Percentiles rank a stretch among this genome's conserved stretches.
These are phyloP conservation scores for Blastobotrys ciferrii DNA, from an alignment of 1,139 yeast genomes.

Conservation along the genomic window DNA sequence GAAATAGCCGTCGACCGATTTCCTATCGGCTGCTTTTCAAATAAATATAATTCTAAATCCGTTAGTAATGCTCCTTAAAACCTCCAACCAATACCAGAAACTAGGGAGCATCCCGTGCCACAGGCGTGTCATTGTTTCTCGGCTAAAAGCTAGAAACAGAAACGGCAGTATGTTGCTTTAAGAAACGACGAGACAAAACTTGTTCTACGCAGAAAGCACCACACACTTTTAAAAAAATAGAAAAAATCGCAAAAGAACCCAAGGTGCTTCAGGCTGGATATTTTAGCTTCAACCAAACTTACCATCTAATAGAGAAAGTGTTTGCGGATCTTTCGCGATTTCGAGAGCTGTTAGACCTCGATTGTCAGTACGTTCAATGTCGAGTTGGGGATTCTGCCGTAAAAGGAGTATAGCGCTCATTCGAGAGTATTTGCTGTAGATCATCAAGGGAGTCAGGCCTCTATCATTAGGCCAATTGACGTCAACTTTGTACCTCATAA, in stretches of 20 bases:
- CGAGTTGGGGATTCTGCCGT: slow-evolving; percentile 29
- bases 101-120: too few species aligned
- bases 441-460: slow-evolving; percentile 66
- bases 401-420: slow-evolving; percentile 51
- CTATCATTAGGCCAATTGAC: slow-evolving; percentile 62
- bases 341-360: slow-evolving; percentile 48
- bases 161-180: too few species aligned
- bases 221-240: too few species aligned
- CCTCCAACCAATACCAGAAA: too few species aligned
- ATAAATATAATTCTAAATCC: slow-evolving; percentile 15
- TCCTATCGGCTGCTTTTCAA: slow-evolving; percentile 19
- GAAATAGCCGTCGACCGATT: slow-evolving; percentile 29
- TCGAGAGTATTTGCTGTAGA: slow-evolving; percentile 69
- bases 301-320: slow-evolving; percentile 49
- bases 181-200: too few species aligned
- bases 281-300: too few species aligned
- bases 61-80: too few species aligned
- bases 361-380: slow-evolving; percentile 30
- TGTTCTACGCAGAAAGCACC: too few species aligned
- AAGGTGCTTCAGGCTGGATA: too few species aligned
- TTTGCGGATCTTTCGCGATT: slow-evolving; percentile 46
- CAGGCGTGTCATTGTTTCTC: too few species aligned
- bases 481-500: slow-evolving; percentile 46
- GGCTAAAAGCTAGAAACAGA: too few species aligned
- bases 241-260: neutral